phyloP scores from a whole-genome alignment of 176 grass and related monocot species.

The Tillandsia fasciculata region DNA sequence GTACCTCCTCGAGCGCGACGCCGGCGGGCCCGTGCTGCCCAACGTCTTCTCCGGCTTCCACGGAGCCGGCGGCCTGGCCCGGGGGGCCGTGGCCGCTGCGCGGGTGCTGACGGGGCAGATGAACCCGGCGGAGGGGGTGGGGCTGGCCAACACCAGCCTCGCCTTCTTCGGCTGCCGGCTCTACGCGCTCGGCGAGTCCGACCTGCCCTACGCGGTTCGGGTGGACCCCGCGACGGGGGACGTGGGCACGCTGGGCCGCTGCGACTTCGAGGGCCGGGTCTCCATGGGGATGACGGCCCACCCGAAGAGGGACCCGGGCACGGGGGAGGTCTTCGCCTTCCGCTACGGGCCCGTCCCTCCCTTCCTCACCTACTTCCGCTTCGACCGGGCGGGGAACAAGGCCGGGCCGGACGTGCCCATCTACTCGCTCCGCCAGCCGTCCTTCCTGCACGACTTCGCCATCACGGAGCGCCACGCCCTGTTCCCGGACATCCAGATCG shows the following conservation, averaged over 20 bases:
- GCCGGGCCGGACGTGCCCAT: constrained; percentile 57
- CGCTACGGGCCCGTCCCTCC: constrained; percentile 65
- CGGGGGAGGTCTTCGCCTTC: constrained; percentile 75
- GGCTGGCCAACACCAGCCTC: constrained; percentile 88
- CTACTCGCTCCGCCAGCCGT: constrained; percentile 60
- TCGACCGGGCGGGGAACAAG: constrained; percentile 72
- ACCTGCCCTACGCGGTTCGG: constrained; percentile 66
- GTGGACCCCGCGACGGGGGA: constrained; percentile 47
- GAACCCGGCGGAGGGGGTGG: constrained; percentile 50
- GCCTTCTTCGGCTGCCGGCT: constrained; percentile 59
- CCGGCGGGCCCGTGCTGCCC: constrained; percentile 54
- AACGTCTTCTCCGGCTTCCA: constrained; percentile 78
- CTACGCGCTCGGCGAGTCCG: constrained; percentile 81
- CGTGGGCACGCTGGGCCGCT: constrained; percentile 44
- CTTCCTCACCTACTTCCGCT: constrained; percentile 79
- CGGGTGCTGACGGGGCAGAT: constrained; percentile 81
- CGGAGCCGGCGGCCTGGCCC: constrained; percentile 53
- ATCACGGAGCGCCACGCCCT: constrained; percentile 56
- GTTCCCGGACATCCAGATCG: constrained; percentile 70
- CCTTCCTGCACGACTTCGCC: constrained; percentile 87
- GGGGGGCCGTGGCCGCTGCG: constrained; percentile 54
- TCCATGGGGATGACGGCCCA: constrained; percentile 88
- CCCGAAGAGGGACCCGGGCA: constrained; percentile 67
- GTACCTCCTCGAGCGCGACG: constrained; percentile 67
- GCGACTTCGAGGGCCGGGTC: constrained; percentile 56